phyloP scores from a whole-genome alignment of 2,329 filamentous ascomycete species.

The Beauveria sp. region DNA sequence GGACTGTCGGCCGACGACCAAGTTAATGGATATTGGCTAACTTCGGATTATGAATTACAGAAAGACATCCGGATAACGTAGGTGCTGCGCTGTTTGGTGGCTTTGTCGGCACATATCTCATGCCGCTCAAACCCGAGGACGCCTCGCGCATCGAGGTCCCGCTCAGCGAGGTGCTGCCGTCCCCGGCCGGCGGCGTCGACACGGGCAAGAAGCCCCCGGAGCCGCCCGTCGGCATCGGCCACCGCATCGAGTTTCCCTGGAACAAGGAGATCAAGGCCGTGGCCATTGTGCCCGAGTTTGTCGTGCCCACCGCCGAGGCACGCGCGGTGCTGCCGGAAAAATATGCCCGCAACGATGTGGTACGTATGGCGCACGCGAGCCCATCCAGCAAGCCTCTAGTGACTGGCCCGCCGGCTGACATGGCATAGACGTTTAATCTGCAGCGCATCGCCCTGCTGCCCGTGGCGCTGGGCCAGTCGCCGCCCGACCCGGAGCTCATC shows the following conservation, averaged over 20 bases:
- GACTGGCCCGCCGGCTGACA: constrained; percentile 12
- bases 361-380: constrained; percentile 36
- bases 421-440: constrained; percentile 74
- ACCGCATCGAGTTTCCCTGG: constrained; percentile 95
- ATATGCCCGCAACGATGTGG: constrained; percentile 77
- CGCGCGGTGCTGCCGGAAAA: constrained; percentile 73
- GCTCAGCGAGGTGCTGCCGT: constrained; percentile 83
- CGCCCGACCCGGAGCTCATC: constrained; percentile 87
- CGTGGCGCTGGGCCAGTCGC: constrained; percentile 79
- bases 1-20: too few species aligned
- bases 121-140: constrained; percentile 83
- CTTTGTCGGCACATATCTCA: constrained; percentile 93
- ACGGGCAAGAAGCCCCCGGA: constrained; percentile 80
- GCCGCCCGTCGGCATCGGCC: constrained; percentile 87
- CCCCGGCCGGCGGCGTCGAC: constrained; percentile 83
- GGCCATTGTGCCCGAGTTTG: constrained; percentile 91
- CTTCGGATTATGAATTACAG: constrained; percentile 26
- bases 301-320: constrained; percentile 89
- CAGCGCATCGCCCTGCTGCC: constrained; percentile 89
- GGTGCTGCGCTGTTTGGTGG: constrained; percentile 92
- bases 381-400: background rate
- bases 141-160: constrained; percentile 89
- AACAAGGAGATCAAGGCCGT: constrained; percentile 92
- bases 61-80: constrained; percentile 89
- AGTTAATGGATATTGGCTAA: background rate